Evolutionary conservation across 768 basidiomycete species (phyloP).

Genomic region (Tubosaeta sp.): DNA sequence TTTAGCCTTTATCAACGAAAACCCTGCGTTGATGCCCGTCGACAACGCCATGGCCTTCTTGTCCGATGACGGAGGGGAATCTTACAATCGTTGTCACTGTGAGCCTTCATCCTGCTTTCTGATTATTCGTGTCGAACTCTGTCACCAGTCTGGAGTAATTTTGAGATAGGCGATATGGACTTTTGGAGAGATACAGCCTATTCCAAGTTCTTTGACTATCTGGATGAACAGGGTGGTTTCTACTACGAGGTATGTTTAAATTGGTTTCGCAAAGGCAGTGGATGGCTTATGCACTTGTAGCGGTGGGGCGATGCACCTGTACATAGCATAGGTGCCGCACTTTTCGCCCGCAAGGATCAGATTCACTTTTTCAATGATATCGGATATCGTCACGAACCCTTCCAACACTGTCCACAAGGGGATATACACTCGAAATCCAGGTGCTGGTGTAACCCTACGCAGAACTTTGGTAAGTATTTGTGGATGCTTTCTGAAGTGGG

Average conservation of each 20-base stretch:
- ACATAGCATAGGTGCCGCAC: slow-evolving; percentile 75
- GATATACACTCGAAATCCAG: slow-evolving; percentile 52
- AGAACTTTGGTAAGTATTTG: slow-evolving; percentile 58
- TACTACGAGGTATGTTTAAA: slow-evolving; percentile 71
- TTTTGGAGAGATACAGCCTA: slow-evolving; percentile 88
- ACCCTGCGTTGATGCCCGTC: slow-evolving; percentile 57
- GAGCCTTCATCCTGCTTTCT: slow-evolving; percentile 25
- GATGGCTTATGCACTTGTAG: slow-evolving; percentile 26
- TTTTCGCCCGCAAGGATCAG: slow-evolving; percentile 70
- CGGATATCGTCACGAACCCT: slow-evolving; percentile 77
- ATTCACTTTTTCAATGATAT: slow-evolving; percentile 84
- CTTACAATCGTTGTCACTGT: slow-evolving; percentile 80
- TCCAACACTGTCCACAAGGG: slow-evolving; percentile 70
- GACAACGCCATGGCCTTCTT: slow-evolving; percentile 73
- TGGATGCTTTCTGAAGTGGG: neutral
- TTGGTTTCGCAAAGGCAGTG: neutral
- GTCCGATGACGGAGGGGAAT: slow-evolving; percentile 62
- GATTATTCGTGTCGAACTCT: slow-evolving; percentile 1
- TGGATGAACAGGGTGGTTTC: slow-evolving; percentile 82
- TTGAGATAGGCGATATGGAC: slow-evolving; percentile 85
- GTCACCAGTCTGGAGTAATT: slow-evolving; percentile 61
- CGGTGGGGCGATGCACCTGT: slow-evolving; percentile 88
- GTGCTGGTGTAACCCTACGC: slow-evolving; percentile 68
- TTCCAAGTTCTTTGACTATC: slow-evolving; percentile 73
- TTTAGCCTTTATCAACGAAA: slow-evolving; percentile 61